These are phyloP conservation scores for Tulasnella sp. DNA, from an alignment of 768 basidiomycete genomes.

Conservation along the genomic window DNA sequence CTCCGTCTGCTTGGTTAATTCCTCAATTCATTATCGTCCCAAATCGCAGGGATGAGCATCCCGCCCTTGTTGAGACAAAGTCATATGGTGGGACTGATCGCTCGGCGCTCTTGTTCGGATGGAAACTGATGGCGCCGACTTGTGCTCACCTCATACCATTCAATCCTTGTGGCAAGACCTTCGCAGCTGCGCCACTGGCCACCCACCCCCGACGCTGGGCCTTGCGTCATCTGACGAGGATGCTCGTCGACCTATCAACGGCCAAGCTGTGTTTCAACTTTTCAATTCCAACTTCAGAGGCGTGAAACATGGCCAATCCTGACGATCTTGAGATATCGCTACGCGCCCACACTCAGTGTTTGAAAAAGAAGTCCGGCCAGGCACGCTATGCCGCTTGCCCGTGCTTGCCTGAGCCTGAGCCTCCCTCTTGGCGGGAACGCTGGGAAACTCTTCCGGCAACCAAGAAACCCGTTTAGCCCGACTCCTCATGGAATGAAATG, in stretches of 20 bases:
- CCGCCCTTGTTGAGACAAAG: background rate
- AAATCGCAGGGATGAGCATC: slow-evolving; percentile 2
- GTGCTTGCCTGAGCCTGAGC: background rate
- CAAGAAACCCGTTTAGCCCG: background rate
- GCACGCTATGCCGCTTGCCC: background rate
- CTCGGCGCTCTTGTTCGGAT: background rate
- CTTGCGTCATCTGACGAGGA: background rate
- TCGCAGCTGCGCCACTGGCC: background rate
- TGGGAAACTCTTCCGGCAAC: background rate
- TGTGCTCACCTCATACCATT: background rate
- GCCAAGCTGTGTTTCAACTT: no score
- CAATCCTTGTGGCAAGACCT: background rate
- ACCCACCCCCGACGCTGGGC: background rate
- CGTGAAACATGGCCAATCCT: background rate
- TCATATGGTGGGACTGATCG: background rate
- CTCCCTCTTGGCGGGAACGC: background rate
- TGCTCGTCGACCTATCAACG: no score
- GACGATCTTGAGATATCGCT: background rate
- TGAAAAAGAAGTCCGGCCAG: background rate
- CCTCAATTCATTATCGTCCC: background rate
- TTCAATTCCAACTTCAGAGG: background rate
- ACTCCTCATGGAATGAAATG: background rate
- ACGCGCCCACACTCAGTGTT: background rate
- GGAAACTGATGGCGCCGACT: background rate
- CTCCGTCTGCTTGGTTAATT: slow-evolving; percentile 2